Evolutionary conservation across 805 yeast genomes (phyloP), one percentile per base, ranked within the genome.

Genomic region (Yamadazyma sp.): DNA sequence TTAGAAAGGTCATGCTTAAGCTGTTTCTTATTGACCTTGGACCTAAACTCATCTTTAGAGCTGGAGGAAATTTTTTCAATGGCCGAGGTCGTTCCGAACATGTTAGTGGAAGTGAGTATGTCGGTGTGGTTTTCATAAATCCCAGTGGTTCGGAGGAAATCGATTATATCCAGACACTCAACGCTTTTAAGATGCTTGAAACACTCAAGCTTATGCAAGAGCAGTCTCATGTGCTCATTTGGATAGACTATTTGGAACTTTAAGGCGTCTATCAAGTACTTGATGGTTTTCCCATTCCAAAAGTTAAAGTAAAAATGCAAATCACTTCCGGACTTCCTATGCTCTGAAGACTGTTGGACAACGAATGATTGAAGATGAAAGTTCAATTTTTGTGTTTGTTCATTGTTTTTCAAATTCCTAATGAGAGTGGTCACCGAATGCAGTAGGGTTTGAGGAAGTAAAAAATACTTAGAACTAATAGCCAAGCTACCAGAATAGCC

Each of bases 171-270:
- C 9, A n/a, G 15, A 9, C 32, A 14, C 2, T 27, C 24, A 0
- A 38, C 28, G 5, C 16, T 21, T 11, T 27, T 3, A 20, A 28
- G 21, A n/a, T 28, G 29, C 12, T 26, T 24, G 11, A 33, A 42
- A 33, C 15, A 35, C 11, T 11, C 16, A 3, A 45, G 26, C n/a
- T 24, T 35, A 3, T 22, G 9, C 14, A 46, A 12, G 3, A 11
- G 17, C 3, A 27, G 19, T 12, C 25, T 2, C 13, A 44, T 15
- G 3, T 21, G 20, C 2, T 54, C 49, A 42, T 65, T 69, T 1
- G 73, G 72, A 39, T 62, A 64, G 7, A 62, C 42, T 1, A 58
- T 37, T 4, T 50, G 52, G 25, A 51, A 55, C 42, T 62, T 63
- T 43, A 67, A 36, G 5, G 52, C 55, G 7, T 54, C 59, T 3